These are phyloP conservation scores for Hericium coralloides DNA, from an alignment of 768 basidiomycete genomes.

Conservation along the genomic window DNA sequence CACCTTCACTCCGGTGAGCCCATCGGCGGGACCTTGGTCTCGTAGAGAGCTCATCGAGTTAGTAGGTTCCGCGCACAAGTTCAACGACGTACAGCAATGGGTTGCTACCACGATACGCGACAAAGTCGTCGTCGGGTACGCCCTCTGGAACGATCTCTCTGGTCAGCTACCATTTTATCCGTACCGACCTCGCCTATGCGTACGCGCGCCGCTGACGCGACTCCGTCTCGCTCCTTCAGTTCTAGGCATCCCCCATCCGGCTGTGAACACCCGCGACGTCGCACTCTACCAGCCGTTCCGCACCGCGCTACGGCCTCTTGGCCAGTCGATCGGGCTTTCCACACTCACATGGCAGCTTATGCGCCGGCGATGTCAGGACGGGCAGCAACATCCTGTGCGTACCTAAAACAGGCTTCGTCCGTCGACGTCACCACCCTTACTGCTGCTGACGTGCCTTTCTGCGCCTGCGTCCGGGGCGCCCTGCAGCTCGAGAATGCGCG, in stretches of 20 bases:
- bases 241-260: conserved; percentile 72
- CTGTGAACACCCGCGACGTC: conserved; percentile 71
- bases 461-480: conserved; percentile 3
- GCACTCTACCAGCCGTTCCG: conserved; percentile 78
- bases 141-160: conserved; percentile 74
- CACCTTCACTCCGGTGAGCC: conserved; percentile 33
- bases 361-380: conserved; percentile 69
- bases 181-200: conserved; percentile 5
- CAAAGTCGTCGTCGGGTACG: conserved; percentile 68
- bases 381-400: conserved; percentile 64
- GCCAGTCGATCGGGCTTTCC: conserved; percentile 63
- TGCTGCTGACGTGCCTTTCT: background rate
- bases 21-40: background rate
- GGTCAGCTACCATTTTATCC: conserved; percentile 32
- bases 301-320: conserved; percentile 55
- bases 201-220: background rate
- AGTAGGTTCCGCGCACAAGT: conserved; percentile 39
- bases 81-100: conserved; percentile 54
- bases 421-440: background rate
- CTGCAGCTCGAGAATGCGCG: conserved; percentile 71
- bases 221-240: conserved; percentile 32
- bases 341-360: conserved; percentile 80
- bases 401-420: background rate
- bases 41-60: background rate
- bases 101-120: conserved; percentile 60